Base-by-base conservation (phyloP, 192 early-diverging fungal species). In the Phlyctochytrium planicorne region DNA sequence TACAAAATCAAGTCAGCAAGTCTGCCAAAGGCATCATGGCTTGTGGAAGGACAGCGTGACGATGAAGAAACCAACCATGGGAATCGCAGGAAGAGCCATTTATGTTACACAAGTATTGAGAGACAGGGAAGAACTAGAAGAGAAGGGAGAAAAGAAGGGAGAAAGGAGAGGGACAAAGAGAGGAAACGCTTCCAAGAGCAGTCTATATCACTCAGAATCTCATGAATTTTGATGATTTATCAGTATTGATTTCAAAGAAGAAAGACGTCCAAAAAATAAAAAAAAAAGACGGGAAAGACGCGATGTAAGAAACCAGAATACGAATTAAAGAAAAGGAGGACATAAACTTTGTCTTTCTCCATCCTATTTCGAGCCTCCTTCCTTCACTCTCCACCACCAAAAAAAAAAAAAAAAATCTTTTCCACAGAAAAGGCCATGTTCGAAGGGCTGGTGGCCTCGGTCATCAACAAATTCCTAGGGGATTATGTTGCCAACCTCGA, bases 401-500 rank as follows among this genome's bases (percentile, higher is more conserved):
- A 20, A 47, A n/a, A n/a, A n/a, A n/a, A n/a, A n/a, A n/a, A n/a
- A 14, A 47, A 47, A 47, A 47, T 20, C 40, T 47, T 14, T 47
- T 47, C n/a, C n/a, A n/a, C n/a, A n/a, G n/a, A n/a, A n/a, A n/a
- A 47, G 40, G 20, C 10, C 40, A 47, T 47, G 40, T 78, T 81
- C 53, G 80, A 81, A 53, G 59, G 64, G 25, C 53, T 81, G 34
- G 53, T 81, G 3, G 74, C 74, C 2, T 67, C 72, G 30, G 66
- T 81, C 17, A 70, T 81, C 29, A 81, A 81, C 63, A 76, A 80
- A 66, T 63, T 98, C 68, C 87, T 98, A 33, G 96, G 96, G 47
- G 93, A 94, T 69, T 96, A 97, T 87, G 93, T 97, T 47, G 88
- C 89, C 34, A 96, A 97, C 78, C 84, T 98, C 27, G 93, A 96